Percentiles rank a stretch among this genome's conserved stretches.
Evolutionary conservation across 2,329 filamentous ascomycete genomes (phyloP).

Genomic region (Tolypocladium capitatum): DNA sequence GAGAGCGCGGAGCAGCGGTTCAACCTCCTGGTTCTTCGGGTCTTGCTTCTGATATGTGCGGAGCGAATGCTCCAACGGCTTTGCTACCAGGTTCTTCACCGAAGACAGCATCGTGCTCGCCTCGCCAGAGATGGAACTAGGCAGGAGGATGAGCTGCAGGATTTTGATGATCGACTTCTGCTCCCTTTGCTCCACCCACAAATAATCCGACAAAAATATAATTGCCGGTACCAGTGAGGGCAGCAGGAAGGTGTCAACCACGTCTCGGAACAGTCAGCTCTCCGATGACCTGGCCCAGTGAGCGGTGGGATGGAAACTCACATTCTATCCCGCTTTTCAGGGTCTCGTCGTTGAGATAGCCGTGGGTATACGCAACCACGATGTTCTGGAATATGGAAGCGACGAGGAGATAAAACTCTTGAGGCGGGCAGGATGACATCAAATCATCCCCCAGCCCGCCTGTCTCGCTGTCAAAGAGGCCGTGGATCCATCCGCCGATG

Average conservation of each 20-base stretch:
- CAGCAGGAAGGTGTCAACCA: slow-evolving; percentile 69
- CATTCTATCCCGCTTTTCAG: slow-evolving; percentile 67
- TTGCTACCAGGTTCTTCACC: slow-evolving; percentile 58
- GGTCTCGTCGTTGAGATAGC: slow-evolving; percentile 52
- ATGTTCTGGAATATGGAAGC: slow-evolving; percentile 67
- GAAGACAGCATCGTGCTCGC: slow-evolving; percentile 57
- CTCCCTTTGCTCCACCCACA: slow-evolving; percentile 53
- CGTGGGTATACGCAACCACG: slow-evolving; percentile 53
- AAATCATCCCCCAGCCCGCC: slow-evolving; percentile 66
- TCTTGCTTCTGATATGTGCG: slow-evolving; percentile 53
- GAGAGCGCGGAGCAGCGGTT: slow-evolving; percentile 54
- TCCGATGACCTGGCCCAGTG: not conserved
- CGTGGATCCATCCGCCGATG: slow-evolving; percentile 62
- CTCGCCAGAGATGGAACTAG: slow-evolving; percentile 57
- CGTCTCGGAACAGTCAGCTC: slow-evolving; percentile 29
- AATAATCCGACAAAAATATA: slow-evolving; percentile 55
- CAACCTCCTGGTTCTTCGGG: slow-evolving; percentile 54
- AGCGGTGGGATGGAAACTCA: slow-evolving; percentile 24
- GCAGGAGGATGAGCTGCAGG: slow-evolving; percentile 58
- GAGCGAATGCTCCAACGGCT: slow-evolving; percentile 53
- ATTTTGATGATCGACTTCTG: slow-evolving; percentile 58
- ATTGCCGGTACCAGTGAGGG: slow-evolving; percentile 65
- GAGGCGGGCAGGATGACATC: slow-evolving; percentile 69
- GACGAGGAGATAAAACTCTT: slow-evolving; percentile 69
- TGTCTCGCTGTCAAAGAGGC: slow-evolving; percentile 62